phyloP scores from a whole-genome alignment of 139 green algal genomes.

The Picochlorum sp. region DNA sequence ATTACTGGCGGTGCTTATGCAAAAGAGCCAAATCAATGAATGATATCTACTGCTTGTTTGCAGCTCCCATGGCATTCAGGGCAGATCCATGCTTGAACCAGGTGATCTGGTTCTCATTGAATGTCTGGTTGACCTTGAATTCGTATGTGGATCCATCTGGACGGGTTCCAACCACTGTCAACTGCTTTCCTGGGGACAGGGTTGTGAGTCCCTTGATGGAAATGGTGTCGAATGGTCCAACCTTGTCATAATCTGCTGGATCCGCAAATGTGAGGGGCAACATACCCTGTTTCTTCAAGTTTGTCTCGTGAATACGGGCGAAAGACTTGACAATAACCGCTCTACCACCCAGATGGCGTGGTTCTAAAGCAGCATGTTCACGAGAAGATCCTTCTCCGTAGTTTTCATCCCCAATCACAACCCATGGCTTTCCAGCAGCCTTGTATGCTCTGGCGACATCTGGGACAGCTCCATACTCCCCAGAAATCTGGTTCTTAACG shows the following conservation, averaged over 20 bases:
- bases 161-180: slow-evolving; percentile 74
- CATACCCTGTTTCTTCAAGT: slow-evolving; percentile 95
- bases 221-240: slow-evolving; percentile 56
- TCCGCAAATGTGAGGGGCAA: slow-evolving; percentile 81
- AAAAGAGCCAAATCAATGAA: background rate
- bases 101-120: slow-evolving; percentile 91
- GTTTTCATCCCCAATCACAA: slow-evolving; percentile 39
- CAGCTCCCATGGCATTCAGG: slow-evolving; percentile 79
- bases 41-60: slow-evolving; percentile 8
- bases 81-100: slow-evolving; percentile 88
- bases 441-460: slow-evolving; percentile 77
- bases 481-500: slow-evolving; percentile 55
- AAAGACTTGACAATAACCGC: slow-evolving; percentile 92
- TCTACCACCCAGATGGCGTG: slow-evolving; percentile 78
- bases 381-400: slow-evolving; percentile 68
- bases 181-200: slow-evolving; percentile 65
- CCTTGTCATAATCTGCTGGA: slow-evolving; percentile 89
- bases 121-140: slow-evolving; percentile 88
- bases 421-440: slow-evolving; percentile 61
- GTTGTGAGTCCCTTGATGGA: slow-evolving; percentile 69
- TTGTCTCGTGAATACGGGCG: slow-evolving; percentile 95
- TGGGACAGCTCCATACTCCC: slow-evolving; percentile 56
- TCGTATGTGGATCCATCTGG: slow-evolving; percentile 70
- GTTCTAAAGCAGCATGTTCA: slow-evolving; percentile 92
- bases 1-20: background rate